A percentile compares a stretch with the other conserved stretches of the same genome.
Conservation (phyloP, 805 yeast genomes). For the Candida corydali region DNA sequence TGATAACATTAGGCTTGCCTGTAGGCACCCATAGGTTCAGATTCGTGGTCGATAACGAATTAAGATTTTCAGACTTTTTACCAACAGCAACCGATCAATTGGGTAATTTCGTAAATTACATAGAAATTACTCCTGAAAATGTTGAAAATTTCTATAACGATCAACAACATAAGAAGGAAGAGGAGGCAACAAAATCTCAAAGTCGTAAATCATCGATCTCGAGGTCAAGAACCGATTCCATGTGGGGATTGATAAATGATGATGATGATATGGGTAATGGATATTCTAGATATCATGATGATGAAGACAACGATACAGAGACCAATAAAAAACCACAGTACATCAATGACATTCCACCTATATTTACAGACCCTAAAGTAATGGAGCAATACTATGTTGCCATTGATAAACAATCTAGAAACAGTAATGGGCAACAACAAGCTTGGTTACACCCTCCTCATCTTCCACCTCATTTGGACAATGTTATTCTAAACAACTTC, state of each 20-base stretch:
- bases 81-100: conserved; percentile 98
- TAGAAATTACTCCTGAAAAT: conserved; percentile 60
- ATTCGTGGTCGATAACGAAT: conserved; percentile 90
- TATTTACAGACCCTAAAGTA: conserved; percentile 78
- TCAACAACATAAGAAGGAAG: conserved; percentile 8
- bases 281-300: conserved; percentile 71
- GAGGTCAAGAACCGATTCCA: conserved; percentile 48
- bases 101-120: conserved; percentile 92
- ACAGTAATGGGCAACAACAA: conserved; percentile 51
- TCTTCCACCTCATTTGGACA: conserved; percentile 93
- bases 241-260: conserved; percentile 58
- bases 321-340: conserved; percentile 32
- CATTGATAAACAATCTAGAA: conserved; percentile 64
- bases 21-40: conserved; percentile 91
- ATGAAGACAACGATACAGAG: conserved; percentile 24
- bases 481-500: conserved; percentile 80
- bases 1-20: conserved; percentile 73
- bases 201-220: conserved; percentile 30
- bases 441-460: conserved; percentile 89
- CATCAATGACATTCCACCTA: conserved; percentile 72
- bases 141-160: conserved; percentile 19
- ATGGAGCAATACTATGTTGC: conserved; percentile 84
- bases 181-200: conserved; percentile 9
- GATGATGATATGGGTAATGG: conserved; percentile 85
- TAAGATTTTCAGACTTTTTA: conserved; percentile 78